Evolutionary conservation across 352 stramenopile species (phyloP), one percentile per base, ranked within the genome.

Genomic region (Phytopythium chamaehyphon): DNA sequence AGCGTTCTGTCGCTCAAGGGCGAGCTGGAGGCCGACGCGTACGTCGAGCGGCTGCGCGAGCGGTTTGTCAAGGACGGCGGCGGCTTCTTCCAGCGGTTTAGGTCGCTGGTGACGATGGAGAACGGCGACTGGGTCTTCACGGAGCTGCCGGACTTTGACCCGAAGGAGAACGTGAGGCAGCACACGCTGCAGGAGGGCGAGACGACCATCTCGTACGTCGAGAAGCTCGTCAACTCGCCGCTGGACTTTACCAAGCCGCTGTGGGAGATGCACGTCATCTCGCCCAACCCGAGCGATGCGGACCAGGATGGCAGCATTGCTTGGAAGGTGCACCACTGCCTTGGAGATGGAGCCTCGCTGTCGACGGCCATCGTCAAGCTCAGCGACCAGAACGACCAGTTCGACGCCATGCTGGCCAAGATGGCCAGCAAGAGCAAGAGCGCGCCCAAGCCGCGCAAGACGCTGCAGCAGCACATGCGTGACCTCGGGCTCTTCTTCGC

Each of bases 311-410:
- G 76, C 5, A 73, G 71, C 37, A 45, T 89, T 8, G 65, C 66
- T 23, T 90, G 79, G 82, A 86, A 86, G 43, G 59, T 87, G 15
- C 82, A 93, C 59, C 82, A 93, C 54, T 93, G 82, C 45, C 62
- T 93, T 14, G 82, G 82, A 16, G 82, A 93, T 48, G 82, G 82
- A 16, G 75, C 79, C 12, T 90, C 82, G 39, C 57, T 84, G 6
- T 62, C 80, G 12, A 80, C 71, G 5, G 69, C 76, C 21, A 74
- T 93, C 48, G 63, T 83, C 19, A 83, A 81, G 21, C 51, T 93
- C 40, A 88, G 79, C 49, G 82, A 93, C 64, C 78, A 87, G 66
- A 83, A 66, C 46, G 60, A 71, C 21, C 61, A 83, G 49, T 78
- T 84, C 44, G 66, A 84, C 39, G 65, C 71, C 31, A 85, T 88